Base-by-base conservation (phyloP, 495 filamentous ascomycete species). In the Penicillium pancosmium region DNA sequence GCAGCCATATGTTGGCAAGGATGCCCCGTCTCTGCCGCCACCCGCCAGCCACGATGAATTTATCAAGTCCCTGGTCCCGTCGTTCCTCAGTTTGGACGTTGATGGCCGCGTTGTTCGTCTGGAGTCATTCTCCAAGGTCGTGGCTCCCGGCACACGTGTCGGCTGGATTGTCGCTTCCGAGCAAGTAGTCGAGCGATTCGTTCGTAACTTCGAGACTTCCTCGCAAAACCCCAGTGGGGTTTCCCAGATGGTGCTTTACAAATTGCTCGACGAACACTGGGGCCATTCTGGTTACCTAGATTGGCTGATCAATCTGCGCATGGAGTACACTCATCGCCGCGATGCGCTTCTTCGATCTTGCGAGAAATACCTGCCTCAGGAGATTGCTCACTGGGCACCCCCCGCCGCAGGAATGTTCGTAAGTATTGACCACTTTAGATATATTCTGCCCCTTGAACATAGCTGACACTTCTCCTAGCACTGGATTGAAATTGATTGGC, bases 381-480 rank as follows among this genome's bases (percentile, higher is more conserved):
- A 91, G 48, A 76, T 98, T 44, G 89, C 90, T 12, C 88, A 84
- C 73, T 98, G 94, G 95, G 82, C 73, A 36, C 78, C 89, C 7
- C 93, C 94, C 3, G 80, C 82, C 36, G 93, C 94, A n/a, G 94
- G 94, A 68, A 98, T 98, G 94, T 98, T 98, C 82, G 89, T 91
- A 74, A 80, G 88, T 88, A 52, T 16, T 48, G 59, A 33, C 15
- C 11, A 2, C 11, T 2, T 13, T 38, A n/a, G 12, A 38, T 10
- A 4, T 7, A 12, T 36, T 57, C 60, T 48, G 36, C 38, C 36
- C 15, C 34, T 6, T 23, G 6, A 23, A 46, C 36, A 33, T 25
- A 13, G 12, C 25, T 36, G 7, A 34, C 13, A 25, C 48, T 66
- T 53, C 67, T 60, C 54, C 10, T 27, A 90, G 87, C 88, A 91